phyloP scores from a whole-genome alignment of 2,329 filamentous ascomycete species.

The Chaetomium olivaceum region DNA sequence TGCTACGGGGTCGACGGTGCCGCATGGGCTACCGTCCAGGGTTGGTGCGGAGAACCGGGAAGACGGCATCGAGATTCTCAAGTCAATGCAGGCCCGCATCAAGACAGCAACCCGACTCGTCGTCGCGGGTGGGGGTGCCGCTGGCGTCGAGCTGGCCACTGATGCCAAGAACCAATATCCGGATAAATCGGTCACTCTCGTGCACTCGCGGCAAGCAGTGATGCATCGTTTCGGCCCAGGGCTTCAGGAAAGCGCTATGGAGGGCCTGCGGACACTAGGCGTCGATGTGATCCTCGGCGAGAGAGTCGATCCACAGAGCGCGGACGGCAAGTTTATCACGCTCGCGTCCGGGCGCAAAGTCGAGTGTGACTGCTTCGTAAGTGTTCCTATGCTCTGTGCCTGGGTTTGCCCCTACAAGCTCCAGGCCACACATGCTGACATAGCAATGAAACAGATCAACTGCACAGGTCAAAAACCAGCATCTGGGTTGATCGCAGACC shows the following conservation, averaged over 20 bases:
- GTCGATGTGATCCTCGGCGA: slow-evolving; percentile 56
- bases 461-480: slow-evolving; percentile 61
- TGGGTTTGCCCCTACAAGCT: neutral
- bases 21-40: slow-evolving; percentile 50
- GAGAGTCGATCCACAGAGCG: slow-evolving; percentile 43
- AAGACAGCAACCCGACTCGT: slow-evolving; percentile 47
- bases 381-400: slow-evolving; percentile 23
- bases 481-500: slow-evolving; percentile 48
- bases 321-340: slow-evolving; percentile 42
- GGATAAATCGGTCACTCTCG: slow-evolving; percentile 55
- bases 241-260: slow-evolving; percentile 45
- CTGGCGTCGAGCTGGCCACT: slow-evolving; percentile 61
- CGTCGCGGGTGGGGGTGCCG: slow-evolving; percentile 60
- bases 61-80: slow-evolving; percentile 47
- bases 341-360: slow-evolving; percentile 48
- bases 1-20: slow-evolving; percentile 54
- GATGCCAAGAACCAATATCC: slow-evolving; percentile 60
- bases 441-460: slow-evolving; percentile 47
- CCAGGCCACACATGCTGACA: neutral
- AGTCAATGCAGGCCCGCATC: slow-evolving; percentile 49
- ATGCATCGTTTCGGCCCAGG: slow-evolving; percentile 54
- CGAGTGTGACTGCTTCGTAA: slow-evolving; percentile 53
- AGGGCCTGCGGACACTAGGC: slow-evolving; percentile 48
- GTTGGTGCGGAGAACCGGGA: slow-evolving; percentile 46
- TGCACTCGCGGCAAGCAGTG: slow-evolving; percentile 57